Evolutionary conservation across 495 filamentous ascomycete species (phyloP), one percentile per base, ranked within the genome.

Genomic region (Cenococcum geophilum): DNA sequence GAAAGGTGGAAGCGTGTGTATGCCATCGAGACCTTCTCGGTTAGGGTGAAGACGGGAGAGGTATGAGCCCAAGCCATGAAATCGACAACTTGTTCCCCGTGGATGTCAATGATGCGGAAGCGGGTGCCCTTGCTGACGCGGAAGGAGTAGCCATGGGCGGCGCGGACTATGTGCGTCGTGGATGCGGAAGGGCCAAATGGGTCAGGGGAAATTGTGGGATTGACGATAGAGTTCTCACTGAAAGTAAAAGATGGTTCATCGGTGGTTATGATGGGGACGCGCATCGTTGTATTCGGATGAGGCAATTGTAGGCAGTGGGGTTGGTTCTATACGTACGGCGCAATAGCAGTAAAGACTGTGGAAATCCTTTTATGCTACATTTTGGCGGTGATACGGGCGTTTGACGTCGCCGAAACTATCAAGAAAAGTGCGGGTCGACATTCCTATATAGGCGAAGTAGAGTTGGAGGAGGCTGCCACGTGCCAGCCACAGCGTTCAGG

Each of bases 1-100:
- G 54, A 55, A 57, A 73, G 68, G 36, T 71, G 68, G 68, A 73
- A 76, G 6, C 74, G 66, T 10, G 74, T 75, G 66, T 75, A 74
- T 55, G 72, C 63, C 68, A 75, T 74, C 9, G 66, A 70, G 21
- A 75, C 65, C 48, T 74, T 74, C 49, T 76, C 73, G 54, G 37
- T 32, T 12, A 64, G 56, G 4, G 66, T 48, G 27, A 37, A 51
- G 49, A 21, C n/a, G 35, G 60, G 27, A 21, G 62, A 54, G 37
- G 53, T 48, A 5, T 60, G 54, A 10, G 69, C 70, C 71, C 71
- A 75, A 34, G 74, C 74, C 59, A 73, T 67, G 42, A 76, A 69
- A 67, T 76, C 74, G 61, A 76, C 73, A 55, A 76, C 66, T 70
- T 76, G 74, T 18, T 62, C 61, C 53, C 74, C 74, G 54, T 76